Evolutionary conservation across 139 green algal species (phyloP).

Genomic region (Tetradesmus lagerheimii): DNA sequence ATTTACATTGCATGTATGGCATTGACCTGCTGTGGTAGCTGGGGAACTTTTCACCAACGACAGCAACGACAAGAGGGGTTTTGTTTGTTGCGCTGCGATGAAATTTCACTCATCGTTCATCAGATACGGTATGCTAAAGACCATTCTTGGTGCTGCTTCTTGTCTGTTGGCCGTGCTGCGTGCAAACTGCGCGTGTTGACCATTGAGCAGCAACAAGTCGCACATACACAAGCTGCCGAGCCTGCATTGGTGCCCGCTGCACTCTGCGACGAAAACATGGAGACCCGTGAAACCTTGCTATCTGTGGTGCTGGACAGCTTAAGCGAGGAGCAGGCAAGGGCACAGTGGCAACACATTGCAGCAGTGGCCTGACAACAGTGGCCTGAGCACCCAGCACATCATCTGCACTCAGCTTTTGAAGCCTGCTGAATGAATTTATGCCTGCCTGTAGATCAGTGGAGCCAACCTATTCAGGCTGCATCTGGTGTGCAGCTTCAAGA

Average conservation of each 20-base stretch:
- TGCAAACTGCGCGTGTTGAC: no score
- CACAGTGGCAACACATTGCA: not conserved
- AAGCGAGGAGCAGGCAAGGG: slow-evolving; percentile 24
- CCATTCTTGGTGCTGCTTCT: not conserved
- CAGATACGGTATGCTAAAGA: not conserved
- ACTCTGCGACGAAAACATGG: not conserved
- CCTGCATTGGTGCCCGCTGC: no score
- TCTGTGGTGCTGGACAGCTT: slow-evolving; percentile 1
- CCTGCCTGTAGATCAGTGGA: not conserved
- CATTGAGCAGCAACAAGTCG: no score
- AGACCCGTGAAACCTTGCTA: not conserved
- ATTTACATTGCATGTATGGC: no score
- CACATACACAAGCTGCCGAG: no score
- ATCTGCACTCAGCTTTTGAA: not conserved
- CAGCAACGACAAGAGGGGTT: not conserved
- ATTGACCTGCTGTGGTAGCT: no score
- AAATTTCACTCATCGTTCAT: not conserved
- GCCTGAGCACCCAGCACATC: not conserved
- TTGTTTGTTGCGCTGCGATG: not conserved
- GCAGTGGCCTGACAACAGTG: not conserved
- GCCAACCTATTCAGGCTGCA: slow-evolving; percentile 4
- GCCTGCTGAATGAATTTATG: not conserved
- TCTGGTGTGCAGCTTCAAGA: not conserved
- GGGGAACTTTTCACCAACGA: not conserved
- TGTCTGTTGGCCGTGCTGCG: no score